phyloP scores from a whole-genome alignment of 2,329 filamentous ascomycete species.

The Cordyceps javanica region DNA sequence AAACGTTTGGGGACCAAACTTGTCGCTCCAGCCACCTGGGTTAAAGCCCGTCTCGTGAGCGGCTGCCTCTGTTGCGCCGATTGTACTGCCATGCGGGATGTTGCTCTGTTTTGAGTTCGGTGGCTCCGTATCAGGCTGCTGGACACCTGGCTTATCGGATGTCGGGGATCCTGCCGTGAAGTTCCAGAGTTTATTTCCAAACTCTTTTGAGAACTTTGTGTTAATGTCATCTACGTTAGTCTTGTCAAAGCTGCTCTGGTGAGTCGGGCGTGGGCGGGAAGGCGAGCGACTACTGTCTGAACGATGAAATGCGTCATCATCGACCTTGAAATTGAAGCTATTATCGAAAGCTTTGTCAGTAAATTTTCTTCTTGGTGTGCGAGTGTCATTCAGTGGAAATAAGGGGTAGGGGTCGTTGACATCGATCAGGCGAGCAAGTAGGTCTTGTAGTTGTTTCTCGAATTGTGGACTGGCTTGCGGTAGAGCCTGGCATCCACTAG shows the following conservation, averaged over 20 bases:
- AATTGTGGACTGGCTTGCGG: slow-evolving; percentile 27
- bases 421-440: slow-evolving; percentile 24
- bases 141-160: slow-evolving; percentile 23
- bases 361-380: slow-evolving; percentile 5
- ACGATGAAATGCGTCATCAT: slow-evolving; percentile 33
- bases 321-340: slow-evolving; percentile 47
- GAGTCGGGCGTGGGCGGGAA: slow-evolving; percentile 24
- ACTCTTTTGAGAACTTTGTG: slow-evolving; percentile 51
- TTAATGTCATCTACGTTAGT: slow-evolving; percentile 56
- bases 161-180: slow-evolving; percentile 44
- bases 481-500: slow-evolving; percentile 26
- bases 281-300: neutral
- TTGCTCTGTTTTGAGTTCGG: neutral
- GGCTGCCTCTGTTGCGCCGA: neutral
- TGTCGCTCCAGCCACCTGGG: slow-evolving; percentile 46
- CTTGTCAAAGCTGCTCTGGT: slow-evolving; percentile 37
- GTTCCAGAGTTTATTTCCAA: slow-evolving; percentile 39
- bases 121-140: slow-evolving; percentile 15
- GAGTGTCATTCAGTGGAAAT: neutral
- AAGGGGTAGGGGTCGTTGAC: neutral
- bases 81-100: neutral
- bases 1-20: slow-evolving; percentile 51
- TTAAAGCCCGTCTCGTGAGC: slow-evolving; percentile 35
- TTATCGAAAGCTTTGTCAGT: slow-evolving; percentile 28
- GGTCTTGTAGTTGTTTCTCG: slow-evolving; percentile 33